These are phyloP conservation scores for Blastomyces gilchristii DNA, from an alignment of 2,329 filamentous ascomycete species.

Conservation along the genomic window DNA sequence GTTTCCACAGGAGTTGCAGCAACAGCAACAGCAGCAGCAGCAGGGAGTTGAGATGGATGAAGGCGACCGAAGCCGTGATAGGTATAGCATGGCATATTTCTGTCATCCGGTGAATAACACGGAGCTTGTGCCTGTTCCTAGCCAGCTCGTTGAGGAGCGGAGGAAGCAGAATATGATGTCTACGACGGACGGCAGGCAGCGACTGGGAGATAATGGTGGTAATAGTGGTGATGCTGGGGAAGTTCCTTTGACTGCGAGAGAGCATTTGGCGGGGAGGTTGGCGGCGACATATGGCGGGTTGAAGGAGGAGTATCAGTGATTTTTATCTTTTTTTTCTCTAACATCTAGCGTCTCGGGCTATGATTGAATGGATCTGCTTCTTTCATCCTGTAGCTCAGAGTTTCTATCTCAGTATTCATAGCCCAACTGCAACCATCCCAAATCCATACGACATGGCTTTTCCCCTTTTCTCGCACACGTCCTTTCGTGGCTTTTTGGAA, in stretches of 20 bases:
- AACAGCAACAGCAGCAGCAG: background rate
- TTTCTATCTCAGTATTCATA: too few species aligned
- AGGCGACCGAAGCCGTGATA: conserved; percentile 23
- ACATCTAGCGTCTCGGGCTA: too few species aligned
- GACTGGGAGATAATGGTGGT: conserved; percentile 24
- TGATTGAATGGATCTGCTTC: background rate
- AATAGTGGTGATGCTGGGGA: conserved; percentile 35
- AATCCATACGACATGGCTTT: too few species aligned
- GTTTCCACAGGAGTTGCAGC: conserved; percentile 45
- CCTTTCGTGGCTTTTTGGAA: too few species aligned
- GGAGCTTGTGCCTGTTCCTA: conserved; percentile 46
- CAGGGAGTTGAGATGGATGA: background rate
- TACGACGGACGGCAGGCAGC: conserved; percentile 18
- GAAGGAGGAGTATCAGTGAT: conserved; percentile 14
- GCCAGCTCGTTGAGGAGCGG: conserved; percentile 39
- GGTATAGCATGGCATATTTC: conserved; percentile 53
- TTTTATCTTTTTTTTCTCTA: background rate
- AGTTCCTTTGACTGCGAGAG: conserved; percentile 44
- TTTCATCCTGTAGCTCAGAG: too few species aligned
- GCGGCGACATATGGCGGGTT: conserved; percentile 47
- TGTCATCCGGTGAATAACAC: conserved; percentile 51
- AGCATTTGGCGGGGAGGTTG: conserved; percentile 49
- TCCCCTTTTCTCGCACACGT: too few species aligned
- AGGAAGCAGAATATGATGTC: conserved; percentile 16
- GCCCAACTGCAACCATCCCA: too few species aligned